Conservation (phyloP, 805 yeast species). For the Lipomyces spencermartinsiae region DNA sequence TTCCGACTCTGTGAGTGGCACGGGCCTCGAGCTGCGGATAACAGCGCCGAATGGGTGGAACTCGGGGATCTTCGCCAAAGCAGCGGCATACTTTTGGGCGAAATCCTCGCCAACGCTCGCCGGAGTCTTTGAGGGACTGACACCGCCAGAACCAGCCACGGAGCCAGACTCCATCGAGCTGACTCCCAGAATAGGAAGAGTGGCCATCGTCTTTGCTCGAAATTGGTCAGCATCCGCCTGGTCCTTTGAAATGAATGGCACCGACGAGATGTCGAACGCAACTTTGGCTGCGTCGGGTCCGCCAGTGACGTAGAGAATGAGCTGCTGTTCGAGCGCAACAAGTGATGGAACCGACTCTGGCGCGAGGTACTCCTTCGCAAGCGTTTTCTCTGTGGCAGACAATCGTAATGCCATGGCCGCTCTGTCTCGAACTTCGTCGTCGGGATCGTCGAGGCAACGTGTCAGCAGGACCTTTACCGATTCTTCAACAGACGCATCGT, state of each 20-base stretch:
- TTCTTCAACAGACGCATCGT: constrained; percentile 67
- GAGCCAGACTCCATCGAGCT: constrained; percentile 38
- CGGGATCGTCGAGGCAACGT: constrained; percentile 85
- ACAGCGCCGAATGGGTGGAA: constrained; percentile 74
- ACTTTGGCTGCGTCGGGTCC: constrained; percentile 52
- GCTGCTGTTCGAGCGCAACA: constrained; percentile 75
- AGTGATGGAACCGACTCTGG: constrained; percentile 76
- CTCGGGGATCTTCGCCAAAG: constrained; percentile 73
- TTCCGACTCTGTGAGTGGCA: constrained; percentile 85
- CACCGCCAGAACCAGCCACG: constrained; percentile 36
- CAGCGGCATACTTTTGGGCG: constrained; percentile 63
- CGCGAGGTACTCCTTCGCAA: constrained; percentile 58
- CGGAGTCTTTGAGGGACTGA: constrained; percentile 29
- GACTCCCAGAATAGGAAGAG: constrained; percentile 34
- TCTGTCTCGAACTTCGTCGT: constrained; percentile 98
- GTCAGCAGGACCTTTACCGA: constrained; percentile 77
- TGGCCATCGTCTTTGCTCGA: constrained; percentile 57
- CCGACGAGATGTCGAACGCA: constrained; percentile 73
- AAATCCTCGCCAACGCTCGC: constrained; percentile 42
- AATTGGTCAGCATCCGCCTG: constrained; percentile 48
- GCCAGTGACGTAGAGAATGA: constrained; percentile 70
- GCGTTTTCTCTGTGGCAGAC: constrained; percentile 48
- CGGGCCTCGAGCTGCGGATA: constrained; percentile 68
- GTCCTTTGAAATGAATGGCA: constrained; percentile 58
- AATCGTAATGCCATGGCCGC: constrained; percentile 85